phyloP scores from a whole-genome alignment of 306 rosid genomes.

The Cicer cuneatum region DNA sequence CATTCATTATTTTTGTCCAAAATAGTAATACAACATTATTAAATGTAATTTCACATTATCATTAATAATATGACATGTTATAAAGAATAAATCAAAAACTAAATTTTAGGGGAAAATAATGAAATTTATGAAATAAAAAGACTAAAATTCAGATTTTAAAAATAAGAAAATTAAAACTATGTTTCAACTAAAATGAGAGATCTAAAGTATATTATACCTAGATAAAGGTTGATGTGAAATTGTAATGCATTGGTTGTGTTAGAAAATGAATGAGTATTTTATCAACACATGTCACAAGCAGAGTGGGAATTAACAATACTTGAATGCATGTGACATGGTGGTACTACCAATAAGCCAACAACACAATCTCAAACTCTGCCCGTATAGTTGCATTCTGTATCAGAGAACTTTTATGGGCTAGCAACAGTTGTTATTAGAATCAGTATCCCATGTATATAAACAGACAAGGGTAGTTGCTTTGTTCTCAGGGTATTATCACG shows the following conservation, averaged over 20 bases:
- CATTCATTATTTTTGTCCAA: too few relatives aligned
- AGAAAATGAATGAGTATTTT: background rate
- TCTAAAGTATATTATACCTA: too few relatives aligned
- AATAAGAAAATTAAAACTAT: too few relatives aligned
- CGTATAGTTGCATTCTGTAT: background rate
- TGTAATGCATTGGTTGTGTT: background rate
- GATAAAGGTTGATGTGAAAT: too few relatives aligned
- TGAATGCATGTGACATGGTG: conserved; percentile 14
- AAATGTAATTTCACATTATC: too few relatives aligned
- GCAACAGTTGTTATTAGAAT: background rate
- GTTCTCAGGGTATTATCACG: background rate
- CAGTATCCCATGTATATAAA: background rate
- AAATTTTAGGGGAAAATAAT: too few relatives aligned
- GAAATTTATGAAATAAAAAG: too few relatives aligned
- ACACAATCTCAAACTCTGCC: background rate
- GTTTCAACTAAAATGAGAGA: too few relatives aligned
- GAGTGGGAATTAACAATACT: conserved; percentile 14
- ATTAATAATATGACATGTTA: too few relatives aligned
- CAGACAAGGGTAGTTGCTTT: background rate
- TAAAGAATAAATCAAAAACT: too few relatives aligned
- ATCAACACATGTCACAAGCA: background rate
- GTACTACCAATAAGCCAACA: conserved; percentile 1
- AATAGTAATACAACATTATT: too few relatives aligned
- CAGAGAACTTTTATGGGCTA: background rate
- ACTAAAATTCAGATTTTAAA: too few relatives aligned